Evolutionary conservation across 2,329 filamentous ascomycete genomes (phyloP).

Genomic region (Fusarium continuum): DNA sequence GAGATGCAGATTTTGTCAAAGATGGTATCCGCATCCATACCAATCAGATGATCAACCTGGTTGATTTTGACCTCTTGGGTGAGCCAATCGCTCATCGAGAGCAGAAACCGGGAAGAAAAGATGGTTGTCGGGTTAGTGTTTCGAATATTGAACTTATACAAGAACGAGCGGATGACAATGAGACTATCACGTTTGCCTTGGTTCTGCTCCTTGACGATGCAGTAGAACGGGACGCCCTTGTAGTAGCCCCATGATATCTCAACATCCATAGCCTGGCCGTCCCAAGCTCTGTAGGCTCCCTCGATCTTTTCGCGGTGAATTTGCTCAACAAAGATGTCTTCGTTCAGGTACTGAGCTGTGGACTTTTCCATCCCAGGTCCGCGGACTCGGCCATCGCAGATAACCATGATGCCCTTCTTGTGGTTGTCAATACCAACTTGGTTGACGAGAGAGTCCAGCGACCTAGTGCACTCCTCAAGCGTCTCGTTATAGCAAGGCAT

Average conservation of each 20-base stretch:
- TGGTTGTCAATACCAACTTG: constrained; percentile 35
- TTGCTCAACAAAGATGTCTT: constrained; percentile 51
- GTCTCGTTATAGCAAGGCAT: constrained; percentile 57
- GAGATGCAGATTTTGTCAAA: constrained; percentile 52
- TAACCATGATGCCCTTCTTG: constrained; percentile 36
- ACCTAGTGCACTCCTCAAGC: constrained; percentile 47
- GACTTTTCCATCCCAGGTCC: constrained; percentile 39
- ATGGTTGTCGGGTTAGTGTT: constrained; percentile 47
- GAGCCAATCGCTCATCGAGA: constrained; percentile 47
- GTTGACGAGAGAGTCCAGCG: constrained; percentile 45
- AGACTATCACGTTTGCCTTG: constrained; percentile 56
- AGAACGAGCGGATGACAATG: constrained; percentile 53
- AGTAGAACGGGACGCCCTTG: constrained; percentile 52
- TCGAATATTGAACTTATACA: constrained; percentile 55
- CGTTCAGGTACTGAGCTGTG: constrained; percentile 48
- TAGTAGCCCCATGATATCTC: constrained; percentile 51
- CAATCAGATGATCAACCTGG: constrained; percentile 49
- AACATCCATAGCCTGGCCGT: constrained; percentile 51
- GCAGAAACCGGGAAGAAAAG: constrained; percentile 50
- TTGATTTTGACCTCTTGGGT: constrained; percentile 43
- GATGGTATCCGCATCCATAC: constrained; percentile 54
- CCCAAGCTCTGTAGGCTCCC: constrained; percentile 51
- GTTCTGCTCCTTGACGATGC: constrained; percentile 55
- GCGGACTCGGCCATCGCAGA: constrained; percentile 39
- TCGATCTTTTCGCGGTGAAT: constrained; percentile 43